phyloP scores from a whole-genome alignment of 768 basidiomycete genomes.

The Leucosporidium creatinivorum region DNA sequence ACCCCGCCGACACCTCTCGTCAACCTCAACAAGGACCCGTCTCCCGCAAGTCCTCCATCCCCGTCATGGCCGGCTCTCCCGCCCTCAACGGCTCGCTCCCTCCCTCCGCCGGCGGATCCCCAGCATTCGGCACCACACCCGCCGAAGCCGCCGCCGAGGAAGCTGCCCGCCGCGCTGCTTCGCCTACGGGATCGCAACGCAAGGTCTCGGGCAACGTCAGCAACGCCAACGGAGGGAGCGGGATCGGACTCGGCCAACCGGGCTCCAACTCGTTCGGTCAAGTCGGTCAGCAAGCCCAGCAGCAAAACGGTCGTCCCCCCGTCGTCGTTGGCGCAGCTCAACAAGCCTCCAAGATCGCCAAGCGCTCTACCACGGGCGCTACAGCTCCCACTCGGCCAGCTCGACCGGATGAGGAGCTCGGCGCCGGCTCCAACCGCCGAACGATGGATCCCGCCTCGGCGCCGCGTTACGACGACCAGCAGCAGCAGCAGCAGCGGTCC shows the following conservation, averaged over 20 bases:
- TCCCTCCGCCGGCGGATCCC: neutral
- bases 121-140: neutral
- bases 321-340: neutral
- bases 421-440: neutral
- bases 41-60: conserved; percentile 30
- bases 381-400: conserved; percentile 6
- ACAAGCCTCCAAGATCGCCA: conserved; percentile 27
- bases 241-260: neutral
- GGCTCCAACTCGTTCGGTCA: conserved; percentile 15
- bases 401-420: conserved; percentile 5
- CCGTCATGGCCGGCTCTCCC: conserved; percentile 8
- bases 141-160: too few species aligned
- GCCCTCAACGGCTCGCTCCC: conserved; percentile 6
- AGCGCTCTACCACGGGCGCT: conserved; percentile 40
- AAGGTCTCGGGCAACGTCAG: neutral
- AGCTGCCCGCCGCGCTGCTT: neutral
- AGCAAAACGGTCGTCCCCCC: neutral
- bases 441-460: conserved; percentile 6
- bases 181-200: neutral
- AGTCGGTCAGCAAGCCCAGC: neutral
- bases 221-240: neutral
- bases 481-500: too few species aligned
- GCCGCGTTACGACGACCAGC: neutral
- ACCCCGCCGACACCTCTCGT: conserved; percentile 54
- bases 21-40: neutral